Conservation (phyloP, 1,284 basidiomycete species). For the Naganishia sp. region DNA sequence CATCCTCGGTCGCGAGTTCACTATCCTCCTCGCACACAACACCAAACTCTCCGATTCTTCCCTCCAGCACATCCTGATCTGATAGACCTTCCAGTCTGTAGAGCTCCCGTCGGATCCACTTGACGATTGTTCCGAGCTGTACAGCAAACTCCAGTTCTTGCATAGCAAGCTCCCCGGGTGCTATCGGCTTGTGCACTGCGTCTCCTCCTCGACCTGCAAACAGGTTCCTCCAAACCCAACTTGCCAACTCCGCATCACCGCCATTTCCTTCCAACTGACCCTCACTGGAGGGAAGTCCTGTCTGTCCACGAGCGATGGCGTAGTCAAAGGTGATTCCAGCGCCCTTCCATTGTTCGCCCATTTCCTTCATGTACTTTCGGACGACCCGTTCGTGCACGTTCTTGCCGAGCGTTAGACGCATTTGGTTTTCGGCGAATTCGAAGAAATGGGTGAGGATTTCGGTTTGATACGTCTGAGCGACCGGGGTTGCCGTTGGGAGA, state of each 20-base stretch:
- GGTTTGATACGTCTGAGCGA: slow-evolving; percentile 45
- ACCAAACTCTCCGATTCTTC: slow-evolving; percentile 53
- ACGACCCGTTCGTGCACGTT: slow-evolving; percentile 77
- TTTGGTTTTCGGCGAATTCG: slow-evolving; percentile 87
- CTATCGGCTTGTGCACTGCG: slow-evolving; percentile 20
- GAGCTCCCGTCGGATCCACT: slow-evolving; percentile 76
- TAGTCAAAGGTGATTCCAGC: slow-evolving; percentile 79
- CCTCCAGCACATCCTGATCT: slow-evolving; percentile 67
- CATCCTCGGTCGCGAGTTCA: slow-evolving; percentile 21
- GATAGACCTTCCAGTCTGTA: slow-evolving; percentile 68
- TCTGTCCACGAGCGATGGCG: slow-evolving; percentile 59
- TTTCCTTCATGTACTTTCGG: slow-evolving; percentile 80
- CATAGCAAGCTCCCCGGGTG: slow-evolving; percentile 48
- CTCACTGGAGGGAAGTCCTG: slow-evolving; percentile 36
- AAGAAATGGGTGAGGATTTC: slow-evolving; percentile 95
- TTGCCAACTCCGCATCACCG: slow-evolving; percentile 78
- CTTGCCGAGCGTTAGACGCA: slow-evolving; percentile 72
- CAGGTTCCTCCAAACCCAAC: slow-evolving; percentile 87
- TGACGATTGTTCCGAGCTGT: slow-evolving; percentile 72
- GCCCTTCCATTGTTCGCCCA: slow-evolving; percentile 91
- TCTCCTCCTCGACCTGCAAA: slow-evolving; percentile 55
- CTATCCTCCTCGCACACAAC: slow-evolving; percentile 38
- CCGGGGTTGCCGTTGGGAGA: slow-evolving; percentile 40
- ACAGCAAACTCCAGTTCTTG: slow-evolving; percentile 71
- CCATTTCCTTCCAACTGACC: slow-evolving; percentile 35